Evolutionary conservation across 495 filamentous ascomycete species (phyloP).

Genomic region (Tuber brumale): DNA sequence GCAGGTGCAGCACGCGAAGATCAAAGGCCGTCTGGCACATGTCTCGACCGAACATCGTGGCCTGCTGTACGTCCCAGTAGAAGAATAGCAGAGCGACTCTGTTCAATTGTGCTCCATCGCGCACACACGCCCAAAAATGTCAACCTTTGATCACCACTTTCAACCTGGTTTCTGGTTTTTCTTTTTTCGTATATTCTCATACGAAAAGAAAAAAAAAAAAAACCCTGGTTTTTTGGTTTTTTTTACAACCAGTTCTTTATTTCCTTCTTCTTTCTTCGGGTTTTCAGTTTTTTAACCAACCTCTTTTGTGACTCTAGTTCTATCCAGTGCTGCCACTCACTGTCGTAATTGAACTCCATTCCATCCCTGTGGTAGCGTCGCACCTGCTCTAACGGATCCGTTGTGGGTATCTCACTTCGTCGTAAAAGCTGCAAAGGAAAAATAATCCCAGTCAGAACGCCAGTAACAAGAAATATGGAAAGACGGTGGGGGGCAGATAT

Average conservation of each 20-base stretch:
- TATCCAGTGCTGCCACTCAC: conserved; percentile 42
- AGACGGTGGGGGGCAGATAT: neutral
- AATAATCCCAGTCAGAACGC: conserved; percentile 7
- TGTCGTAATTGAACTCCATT: conserved; percentile 39
- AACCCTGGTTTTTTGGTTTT: neutral
- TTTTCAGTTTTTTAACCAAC: conserved; percentile 18
- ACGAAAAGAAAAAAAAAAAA: neutral
- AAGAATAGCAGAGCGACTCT: conserved; percentile 41
- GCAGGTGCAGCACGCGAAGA: conserved; percentile 32
- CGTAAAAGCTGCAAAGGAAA: conserved; percentile 31
- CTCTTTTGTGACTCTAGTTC: conserved; percentile 39
- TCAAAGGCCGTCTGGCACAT: conserved; percentile 40
- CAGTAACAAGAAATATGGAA: conserved; percentile 10
- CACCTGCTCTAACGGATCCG: conserved; percentile 37
- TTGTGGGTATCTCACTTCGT: conserved; percentile 31
- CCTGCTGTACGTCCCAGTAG: conserved; percentile 42
- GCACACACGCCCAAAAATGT: conserved; percentile 3
- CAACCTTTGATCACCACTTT: neutral
- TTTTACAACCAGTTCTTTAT: neutral
- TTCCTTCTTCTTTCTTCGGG: conserved; percentile 3
- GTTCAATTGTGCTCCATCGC: conserved; percentile 3
- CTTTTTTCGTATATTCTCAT: neutral
- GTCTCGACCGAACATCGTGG: conserved; percentile 39
- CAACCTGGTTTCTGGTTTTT: neutral
- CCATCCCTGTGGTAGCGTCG: conserved; percentile 33